These are phyloP conservation scores for Tirmania nivea DNA, from an alignment of 495 filamentous ascomycete species.

Conservation along the genomic window DNA sequence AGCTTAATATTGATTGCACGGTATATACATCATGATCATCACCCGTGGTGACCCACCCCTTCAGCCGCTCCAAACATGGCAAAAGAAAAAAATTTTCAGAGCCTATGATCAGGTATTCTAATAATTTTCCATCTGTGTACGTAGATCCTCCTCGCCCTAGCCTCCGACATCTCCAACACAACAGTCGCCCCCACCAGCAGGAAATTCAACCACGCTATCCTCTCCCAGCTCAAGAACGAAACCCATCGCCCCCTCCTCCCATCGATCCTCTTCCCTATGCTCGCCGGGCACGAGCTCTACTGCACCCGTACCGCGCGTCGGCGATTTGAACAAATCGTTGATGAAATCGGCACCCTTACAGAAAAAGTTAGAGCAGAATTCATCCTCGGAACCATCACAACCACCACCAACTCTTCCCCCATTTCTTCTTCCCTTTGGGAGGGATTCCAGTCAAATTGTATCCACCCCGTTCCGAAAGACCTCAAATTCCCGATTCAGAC, in stretches of 20 bases:
- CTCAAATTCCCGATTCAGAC: not conserved
- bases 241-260: slow-evolving; percentile 18
- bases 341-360: slow-evolving; percentile 21
- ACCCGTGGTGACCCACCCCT: too few species aligned
- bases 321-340: slow-evolving; percentile 24
- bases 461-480: slow-evolving; percentile 14
- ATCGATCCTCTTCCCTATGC: slow-evolving; percentile 20
- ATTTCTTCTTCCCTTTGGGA: slow-evolving; percentile 3
- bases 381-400: slow-evolving; percentile 10
- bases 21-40: not conserved
- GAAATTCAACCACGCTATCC: slow-evolving; percentile 19
- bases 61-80: too few species aligned
- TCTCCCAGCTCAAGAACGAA: slow-evolving; percentile 21
- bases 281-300: slow-evolving; percentile 21
- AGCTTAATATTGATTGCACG: slow-evolving; percentile 8
- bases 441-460: slow-evolving; percentile 14
- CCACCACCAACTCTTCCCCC: not conserved
- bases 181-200: slow-evolving; percentile 10
- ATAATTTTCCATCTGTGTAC: slow-evolving; percentile 23
- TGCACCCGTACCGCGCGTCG: slow-evolving; percentile 21
- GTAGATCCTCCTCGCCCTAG: slow-evolving; percentile 22
- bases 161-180: slow-evolving; percentile 22
- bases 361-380: slow-evolving; percentile 21
- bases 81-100: too few species aligned
- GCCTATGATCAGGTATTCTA: too few species aligned